Evolutionary conservation across 148 eudicot species (phyloP).

Genomic region (Talinum fruticosum): DNA sequence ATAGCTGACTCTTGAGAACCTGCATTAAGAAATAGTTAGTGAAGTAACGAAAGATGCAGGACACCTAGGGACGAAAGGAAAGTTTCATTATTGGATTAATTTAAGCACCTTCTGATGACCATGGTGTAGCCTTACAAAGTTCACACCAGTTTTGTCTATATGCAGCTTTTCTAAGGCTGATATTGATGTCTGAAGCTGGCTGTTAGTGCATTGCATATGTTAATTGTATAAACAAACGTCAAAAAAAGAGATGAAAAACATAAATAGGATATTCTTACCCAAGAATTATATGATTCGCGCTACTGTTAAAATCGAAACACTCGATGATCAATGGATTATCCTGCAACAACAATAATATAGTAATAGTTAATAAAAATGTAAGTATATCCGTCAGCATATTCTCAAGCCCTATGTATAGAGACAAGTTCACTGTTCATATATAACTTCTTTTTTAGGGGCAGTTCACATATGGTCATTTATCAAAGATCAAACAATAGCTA

Average conservation of each 20-base stretch:
- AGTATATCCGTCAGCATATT: too few relatives aligned
- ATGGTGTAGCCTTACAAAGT: constrained; percentile 49
- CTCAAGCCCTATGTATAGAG: too few relatives aligned
- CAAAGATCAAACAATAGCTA: too few relatives aligned
- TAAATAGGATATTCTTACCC: constrained; percentile 50
- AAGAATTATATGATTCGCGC: constrained; percentile 64
- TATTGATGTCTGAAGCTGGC: constrained; percentile 75
- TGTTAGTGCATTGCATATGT: constrained; percentile 29
- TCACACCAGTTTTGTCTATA: constrained; percentile 47
- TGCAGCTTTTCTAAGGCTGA: constrained; percentile 58
- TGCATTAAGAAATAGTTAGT: constrained; percentile 21
- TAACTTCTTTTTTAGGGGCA: too few relatives aligned
- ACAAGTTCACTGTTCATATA: too few relatives aligned
- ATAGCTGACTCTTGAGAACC: constrained; percentile 80
- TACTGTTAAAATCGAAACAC: constrained; percentile 84
- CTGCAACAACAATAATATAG: constrained; percentile 46
- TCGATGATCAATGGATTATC: constrained; percentile 82
- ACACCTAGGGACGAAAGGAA: background rate
- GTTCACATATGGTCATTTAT: too few relatives aligned
- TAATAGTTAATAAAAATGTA: too few relatives aligned
- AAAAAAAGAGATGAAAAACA: background rate
- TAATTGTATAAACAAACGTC: background rate
- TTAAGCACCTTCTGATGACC: constrained; percentile 65
- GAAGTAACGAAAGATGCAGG: background rate
- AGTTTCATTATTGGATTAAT: background rate